Base-by-base conservation (phyloP, 2,329 filamentous ascomycete species). In the Parascedosporium putredinis region DNA sequence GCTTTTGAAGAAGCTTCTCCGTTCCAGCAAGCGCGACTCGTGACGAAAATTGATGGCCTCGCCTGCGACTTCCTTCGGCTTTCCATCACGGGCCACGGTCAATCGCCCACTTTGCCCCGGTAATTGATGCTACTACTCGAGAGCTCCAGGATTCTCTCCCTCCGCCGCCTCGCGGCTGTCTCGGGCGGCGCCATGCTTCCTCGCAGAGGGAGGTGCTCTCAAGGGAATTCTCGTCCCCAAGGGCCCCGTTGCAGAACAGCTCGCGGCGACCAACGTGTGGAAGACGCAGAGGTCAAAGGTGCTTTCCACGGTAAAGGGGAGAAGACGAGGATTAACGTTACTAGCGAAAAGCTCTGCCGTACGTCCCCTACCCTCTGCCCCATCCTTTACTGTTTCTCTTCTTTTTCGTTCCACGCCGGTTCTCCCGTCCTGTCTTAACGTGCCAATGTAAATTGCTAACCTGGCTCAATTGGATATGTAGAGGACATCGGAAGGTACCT, bases 401-500 rank as follows among this genome's bases (percentile, higher is more conserved):
- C 34, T 36, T 20, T 34, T 43, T 27, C 29, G 16, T 6, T 22
- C 16, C 48, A 5, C n/a, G n/a, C n/a, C n/a, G n/a, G n/a, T n/a
- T n/a, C n/a, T n/a, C n/a, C n/a, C n/a, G n/a, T n/a, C n/a, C n/a
- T n/a, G n/a, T n/a, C n/a, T n/a, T n/a, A n/a, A n/a, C n/a, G n/a
- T n/a, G n/a, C n/a, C n/a, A n/a, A n/a, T n/a, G n/a, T n/a, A n/a
- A n/a, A n/a, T n/a, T n/a, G n/a, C n/a, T n/a, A n/a, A n/a, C n/a
- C n/a, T n/a, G n/a, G n/a, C n/a, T n/a, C n/a, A n/a, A n/a, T n/a
- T n/a, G n/a, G n/a, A 8, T 6, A 5, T 42, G 12, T 47, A 82
- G 85, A 88, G 59, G 82, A 91, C 57, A 69, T 86, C 12, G 58
- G 95, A 43, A 62, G 78, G 5, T 86, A 86, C 53, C 67, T 94